Evolutionary conservation across 2,329 filamentous ascomycete species (phyloP).

Genomic region (Chalaropsis thielavioides): DNA sequence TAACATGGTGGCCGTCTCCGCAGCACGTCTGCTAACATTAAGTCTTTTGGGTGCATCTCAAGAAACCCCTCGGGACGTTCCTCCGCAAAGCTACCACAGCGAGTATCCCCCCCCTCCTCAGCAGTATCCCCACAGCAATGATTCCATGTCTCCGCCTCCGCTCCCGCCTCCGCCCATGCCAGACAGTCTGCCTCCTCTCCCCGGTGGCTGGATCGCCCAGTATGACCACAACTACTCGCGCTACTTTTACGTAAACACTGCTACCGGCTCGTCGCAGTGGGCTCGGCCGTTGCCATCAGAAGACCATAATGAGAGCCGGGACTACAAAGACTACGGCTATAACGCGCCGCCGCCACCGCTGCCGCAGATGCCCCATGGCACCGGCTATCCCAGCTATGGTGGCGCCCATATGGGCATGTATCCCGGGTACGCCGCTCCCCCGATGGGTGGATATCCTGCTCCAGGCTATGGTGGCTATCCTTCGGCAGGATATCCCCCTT

Average conservation of each 20-base stretch:
- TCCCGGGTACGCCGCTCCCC: not conserved
- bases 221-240: slow-evolving; percentile 47
- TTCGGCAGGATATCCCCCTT: slow-evolving; percentile 19
- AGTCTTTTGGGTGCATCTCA: not conserved
- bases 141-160: slow-evolving; percentile 12
- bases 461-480: slow-evolving; percentile 18
- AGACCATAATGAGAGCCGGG: slow-evolving; percentile 5
- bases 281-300: slow-evolving; percentile 33
- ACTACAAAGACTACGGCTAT: slow-evolving; percentile 13
- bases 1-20: slow-evolving; percentile 1
- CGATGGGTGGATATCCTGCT: slow-evolving; percentile 6
- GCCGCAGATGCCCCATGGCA: not conserved
- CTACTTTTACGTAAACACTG: slow-evolving; percentile 50
- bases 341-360: slow-evolving; percentile 1
- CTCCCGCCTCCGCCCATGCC: slow-evolving; percentile 20
- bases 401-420: too few species aligned
- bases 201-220: slow-evolving; percentile 47
- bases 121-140: slow-evolving; percentile 12
- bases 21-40: not conserved
- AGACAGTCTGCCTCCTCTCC: slow-evolving; percentile 34
- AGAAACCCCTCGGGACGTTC: slow-evolving; percentile 2
- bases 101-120: slow-evolving; percentile 15
- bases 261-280: slow-evolving; percentile 50
- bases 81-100: not conserved
- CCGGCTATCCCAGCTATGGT: slow-evolving; percentile 4